Conservation (phyloP, 371 early-diverging fungal species). For the Coemansia sp. region DNA sequence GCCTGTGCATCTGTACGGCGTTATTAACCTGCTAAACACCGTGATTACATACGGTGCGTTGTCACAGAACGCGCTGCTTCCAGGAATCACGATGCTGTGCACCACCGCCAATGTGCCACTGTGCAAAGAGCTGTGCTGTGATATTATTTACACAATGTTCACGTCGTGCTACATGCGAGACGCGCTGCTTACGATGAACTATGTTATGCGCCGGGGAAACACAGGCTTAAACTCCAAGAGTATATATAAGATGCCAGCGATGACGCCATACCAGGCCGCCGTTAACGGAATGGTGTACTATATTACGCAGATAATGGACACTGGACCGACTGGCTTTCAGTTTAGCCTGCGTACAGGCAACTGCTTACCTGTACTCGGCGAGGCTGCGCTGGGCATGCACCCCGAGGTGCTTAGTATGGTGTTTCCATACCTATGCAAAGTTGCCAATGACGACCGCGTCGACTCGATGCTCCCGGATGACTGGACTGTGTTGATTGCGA, state of each 20-base stretch:
- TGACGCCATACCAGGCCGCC: constrained; percentile 43
- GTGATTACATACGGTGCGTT: constrained; percentile 48
- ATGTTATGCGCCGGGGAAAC: constrained; percentile 39
- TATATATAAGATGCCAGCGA: constrained; percentile 13
- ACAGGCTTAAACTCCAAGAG: constrained; percentile 12
- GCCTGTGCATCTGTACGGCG: constrained; percentile 29
- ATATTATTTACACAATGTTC: constrained; percentile 41
- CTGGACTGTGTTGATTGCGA: constrained; percentile 35
- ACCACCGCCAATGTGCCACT: constrained; percentile 23
- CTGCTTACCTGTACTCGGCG: constrained; percentile 46
- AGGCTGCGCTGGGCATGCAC: constrained; percentile 44
- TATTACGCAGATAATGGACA: constrained; percentile 49
- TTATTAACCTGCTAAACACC: constrained; percentile 42
- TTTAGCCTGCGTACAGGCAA: constrained; percentile 48
- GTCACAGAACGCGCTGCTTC: constrained; percentile 19
- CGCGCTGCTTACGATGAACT: constrained; percentile 45
- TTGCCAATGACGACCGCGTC: constrained; percentile 44
- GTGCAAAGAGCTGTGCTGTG: constrained; percentile 37
- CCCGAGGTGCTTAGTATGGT: constrained; percentile 38
- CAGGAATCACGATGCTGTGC: constrained; percentile 37
- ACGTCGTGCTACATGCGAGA: constrained; percentile 52
- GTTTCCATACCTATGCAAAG: constrained; percentile 42
- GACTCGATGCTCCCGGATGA: constrained; percentile 44
- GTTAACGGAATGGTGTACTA: constrained; percentile 49
- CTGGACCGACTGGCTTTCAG: constrained; percentile 45